Base-by-base conservation (phyloP, 495 filamentous ascomycete species). In the Podospora anserina region DNA sequence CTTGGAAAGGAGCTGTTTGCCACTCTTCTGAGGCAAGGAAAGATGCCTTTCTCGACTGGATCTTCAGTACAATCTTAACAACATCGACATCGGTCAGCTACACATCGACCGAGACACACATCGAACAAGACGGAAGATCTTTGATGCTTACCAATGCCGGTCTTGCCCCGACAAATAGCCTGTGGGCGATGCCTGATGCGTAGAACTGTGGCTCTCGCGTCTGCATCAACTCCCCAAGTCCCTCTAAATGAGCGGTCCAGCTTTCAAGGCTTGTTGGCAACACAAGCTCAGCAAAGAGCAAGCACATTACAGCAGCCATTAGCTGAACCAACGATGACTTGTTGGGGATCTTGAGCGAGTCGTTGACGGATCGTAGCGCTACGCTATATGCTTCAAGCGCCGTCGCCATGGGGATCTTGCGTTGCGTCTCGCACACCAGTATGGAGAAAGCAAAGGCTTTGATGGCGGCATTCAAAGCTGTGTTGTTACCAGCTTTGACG, bases 281-380 rank as follows among this genome's bases (percentile, higher is more conserved):
- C 64, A 78, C 73, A 20, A 82, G 30, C 72, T 78, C 76, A 0
- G 72, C 75, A 27, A 80, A 59, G 3, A 72, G 72, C 26, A 82
- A 34, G 66, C 80, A 80, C 80, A 82, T 81, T 20, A 79, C 74
- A 0, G 78, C 69, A 11, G 75, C 78, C 19, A 75, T 69, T 27
- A 75, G 61, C 9, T 73, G 68, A 3, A 67, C 63, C 54, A 73
- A 56, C 58, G 67, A 67, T 2, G 70, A 30, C 34, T 28, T 44
- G 58, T 71, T 54, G 7, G 65, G 61, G 23, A 61, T 15, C 56
- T 63, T 63, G 11, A 81, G 71, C 2, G 68, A 69, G 19, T 66
- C 55, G 13, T 71, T 72, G 20, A 81, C 65, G 11, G 71, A 69
- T 3, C 67, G 63, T n/a, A 81, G 67, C 13, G 78, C 79, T 9